Evolutionary conservation across 2,329 filamentous ascomycete genomes (phyloP).

Genomic region (Aspergillus novofumigatus): DNA sequence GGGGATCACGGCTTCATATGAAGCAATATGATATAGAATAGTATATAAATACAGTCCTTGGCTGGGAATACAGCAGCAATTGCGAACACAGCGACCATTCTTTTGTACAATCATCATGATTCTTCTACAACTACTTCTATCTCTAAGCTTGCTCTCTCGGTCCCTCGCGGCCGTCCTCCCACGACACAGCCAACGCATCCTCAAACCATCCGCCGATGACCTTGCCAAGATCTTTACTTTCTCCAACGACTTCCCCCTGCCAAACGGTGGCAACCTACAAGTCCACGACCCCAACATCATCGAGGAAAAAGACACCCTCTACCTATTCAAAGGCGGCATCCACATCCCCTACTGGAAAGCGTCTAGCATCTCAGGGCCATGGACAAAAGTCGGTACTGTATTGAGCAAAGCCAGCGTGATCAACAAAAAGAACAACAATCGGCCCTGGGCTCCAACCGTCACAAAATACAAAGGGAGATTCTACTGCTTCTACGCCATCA

Average conservation of each 20-base stretch:
- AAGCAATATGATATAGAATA: background rate
- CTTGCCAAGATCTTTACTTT: background rate
- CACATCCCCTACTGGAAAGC: conserved; percentile 19
- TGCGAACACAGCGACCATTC: background rate
- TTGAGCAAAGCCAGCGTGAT: conserved; percentile 23
- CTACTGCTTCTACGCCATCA: conserved; percentile 31
- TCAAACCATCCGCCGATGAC: background rate
- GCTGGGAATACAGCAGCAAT: background rate
- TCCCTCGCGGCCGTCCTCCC: background rate
- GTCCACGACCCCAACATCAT: conserved; percentile 29
- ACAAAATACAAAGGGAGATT: conserved; percentile 21
- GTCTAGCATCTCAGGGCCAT: conserved; percentile 22
- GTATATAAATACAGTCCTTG: background rate
- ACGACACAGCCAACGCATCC: background rate
- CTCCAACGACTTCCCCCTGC: conserved; percentile 7
- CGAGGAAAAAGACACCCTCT: conserved; percentile 17
- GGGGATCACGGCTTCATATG: background rate
- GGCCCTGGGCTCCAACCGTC: conserved; percentile 29
- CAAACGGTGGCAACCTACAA: conserved; percentile 17
- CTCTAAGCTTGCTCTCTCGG: background rate
- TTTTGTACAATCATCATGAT: background rate
- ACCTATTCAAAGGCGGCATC: conserved; percentile 27
- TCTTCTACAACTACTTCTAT: background rate
- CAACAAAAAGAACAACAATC: conserved; percentile 16
- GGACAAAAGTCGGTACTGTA: conserved; percentile 24